These are phyloP conservation scores for Solanum chiquidenum DNA, from an alignment of 257 asterid genomes.

Conservation along the genomic window DNA sequence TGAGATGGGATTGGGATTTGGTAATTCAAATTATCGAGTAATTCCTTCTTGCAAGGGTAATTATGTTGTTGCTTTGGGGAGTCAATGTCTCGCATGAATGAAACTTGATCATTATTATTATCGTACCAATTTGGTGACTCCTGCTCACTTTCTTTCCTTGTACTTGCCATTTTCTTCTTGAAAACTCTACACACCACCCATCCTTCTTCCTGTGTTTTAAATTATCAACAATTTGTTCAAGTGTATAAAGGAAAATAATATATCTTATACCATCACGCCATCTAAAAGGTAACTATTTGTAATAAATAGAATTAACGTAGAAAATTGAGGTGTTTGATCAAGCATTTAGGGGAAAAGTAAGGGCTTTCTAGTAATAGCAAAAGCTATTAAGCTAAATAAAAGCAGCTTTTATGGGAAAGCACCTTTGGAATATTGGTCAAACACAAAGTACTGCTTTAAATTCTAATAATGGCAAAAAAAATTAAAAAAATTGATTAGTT, in stretches of 20 bases:
- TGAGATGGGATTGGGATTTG: constrained; percentile 11
- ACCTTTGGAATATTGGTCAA: neutral
- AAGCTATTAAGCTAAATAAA: neutral
- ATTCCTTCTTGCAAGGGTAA: constrained; percentile 51
- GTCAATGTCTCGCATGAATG: constrained; percentile 60
- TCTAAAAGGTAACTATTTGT: neutral
- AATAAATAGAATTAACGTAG: neutral
- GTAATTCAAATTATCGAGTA: constrained; percentile 27
- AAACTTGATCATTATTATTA: constrained; percentile 39
- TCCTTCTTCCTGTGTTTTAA: constrained; percentile 84
- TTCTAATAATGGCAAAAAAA: neutral
- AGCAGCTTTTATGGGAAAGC: accelerated
- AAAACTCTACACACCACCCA: constrained; percentile 92
- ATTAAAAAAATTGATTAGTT: too few relatives aligned
- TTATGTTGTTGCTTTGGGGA: constrained; percentile 38
- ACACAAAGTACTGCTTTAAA: neutral
- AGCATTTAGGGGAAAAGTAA: neutral
- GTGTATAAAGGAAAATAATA: neutral
- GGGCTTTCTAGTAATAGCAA: neutral
- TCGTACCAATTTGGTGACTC: constrained; percentile 81
- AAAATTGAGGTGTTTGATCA: neutral
- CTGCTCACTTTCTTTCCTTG: constrained; percentile 43
- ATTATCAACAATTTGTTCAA: neutral
- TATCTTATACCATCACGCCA: neutral
- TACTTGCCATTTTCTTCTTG: constrained; percentile 52